Conservation (phyloP, 805 yeast species). For the Nadsonia fulvescens region DNA sequence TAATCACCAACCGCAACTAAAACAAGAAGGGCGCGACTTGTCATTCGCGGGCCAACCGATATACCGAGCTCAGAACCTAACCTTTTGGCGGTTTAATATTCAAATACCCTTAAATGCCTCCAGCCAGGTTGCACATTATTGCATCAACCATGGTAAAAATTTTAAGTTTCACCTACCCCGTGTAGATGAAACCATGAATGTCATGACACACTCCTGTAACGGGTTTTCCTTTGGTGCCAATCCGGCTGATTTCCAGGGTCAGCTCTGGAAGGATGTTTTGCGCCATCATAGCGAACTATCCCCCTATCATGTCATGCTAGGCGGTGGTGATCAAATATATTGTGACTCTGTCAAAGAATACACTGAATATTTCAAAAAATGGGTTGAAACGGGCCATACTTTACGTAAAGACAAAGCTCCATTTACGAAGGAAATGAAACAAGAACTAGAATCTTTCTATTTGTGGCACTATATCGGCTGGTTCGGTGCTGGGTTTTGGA, state of each 20-base stretch:
- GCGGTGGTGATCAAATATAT: conserved; percentile 95
- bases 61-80: conserved; percentile 26
- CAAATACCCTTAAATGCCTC: conserved; percentile 26
- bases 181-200: conserved; percentile 49
- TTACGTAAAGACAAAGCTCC: conserved; percentile 26
- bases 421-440: conserved; percentile 28
- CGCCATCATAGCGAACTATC: conserved; percentile 38
- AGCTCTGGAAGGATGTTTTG: conserved; percentile 76
- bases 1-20: background rate
- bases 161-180: no score
- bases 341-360: conserved; percentile 60
- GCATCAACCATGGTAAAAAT: no score
- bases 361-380: conserved; percentile 29
- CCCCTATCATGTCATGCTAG: conserved; percentile 82
- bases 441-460: conserved; percentile 48
- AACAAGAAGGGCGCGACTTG: background rate
- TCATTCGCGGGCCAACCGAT: conserved; percentile 23
- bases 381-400: conserved; percentile 41
- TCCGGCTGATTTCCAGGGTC: conserved; percentile 48
- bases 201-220: conserved; percentile 73
- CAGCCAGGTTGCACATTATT: conserved; percentile 51
- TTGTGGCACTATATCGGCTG: conserved; percentile 60
- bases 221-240: conserved; percentile 70
- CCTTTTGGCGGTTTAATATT: conserved; percentile 52
- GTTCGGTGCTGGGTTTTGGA: conserved; percentile 86